phyloP scores from a whole-genome alignment of 768 basidiomycete species.

The Panaeolus papilionaceus region DNA sequence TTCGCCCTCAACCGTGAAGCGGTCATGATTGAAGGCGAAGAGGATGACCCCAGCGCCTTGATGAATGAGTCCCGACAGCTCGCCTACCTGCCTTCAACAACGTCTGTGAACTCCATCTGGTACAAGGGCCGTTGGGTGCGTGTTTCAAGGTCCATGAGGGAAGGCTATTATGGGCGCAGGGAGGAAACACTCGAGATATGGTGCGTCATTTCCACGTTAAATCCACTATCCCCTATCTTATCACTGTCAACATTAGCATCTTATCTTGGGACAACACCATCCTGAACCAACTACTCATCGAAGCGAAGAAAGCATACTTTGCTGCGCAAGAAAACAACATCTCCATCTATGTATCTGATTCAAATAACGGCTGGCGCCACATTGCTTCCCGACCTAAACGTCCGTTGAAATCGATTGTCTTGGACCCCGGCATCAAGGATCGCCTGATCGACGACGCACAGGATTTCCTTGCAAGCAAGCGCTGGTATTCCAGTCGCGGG shows the following conservation, averaged over 20 bases:
- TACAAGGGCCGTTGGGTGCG: conserved; percentile 53
- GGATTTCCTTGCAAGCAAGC: conserved; percentile 71
- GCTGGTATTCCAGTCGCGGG: conserved; percentile 78
- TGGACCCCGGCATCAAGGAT: conserved; percentile 74
- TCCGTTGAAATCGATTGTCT: conserved; percentile 67
- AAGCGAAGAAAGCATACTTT: conserved; percentile 58
- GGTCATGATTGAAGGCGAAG: conserved; percentile 44
- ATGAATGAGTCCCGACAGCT: conserved; percentile 38
- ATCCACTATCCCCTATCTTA: conserved; percentile 12
- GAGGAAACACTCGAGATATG: conserved; percentile 49
- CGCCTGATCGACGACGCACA: conserved; percentile 68
- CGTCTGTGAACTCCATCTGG: conserved; percentile 50
- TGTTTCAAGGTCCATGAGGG: conserved; percentile 42
- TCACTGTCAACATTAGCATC: conserved; percentile 43
- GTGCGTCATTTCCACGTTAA: conserved; percentile 34
- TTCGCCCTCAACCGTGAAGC: conserved; percentile 41
- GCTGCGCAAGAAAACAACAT: conserved; percentile 58
- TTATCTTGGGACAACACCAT: conserved; percentile 50
- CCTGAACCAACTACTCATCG: conserved; percentile 58
- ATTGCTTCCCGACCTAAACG: conserved; percentile 69
- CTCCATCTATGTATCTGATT: conserved; percentile 57
- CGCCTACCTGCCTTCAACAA: conserved; percentile 49
- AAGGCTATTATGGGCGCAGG: conserved; percentile 39
- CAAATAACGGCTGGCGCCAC: conserved; percentile 58
- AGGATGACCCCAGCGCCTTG: conserved; percentile 34